Evolutionary conservation across 2,329 filamentous ascomycete species (phyloP), one percentile per base, ranked within the genome.

Genomic region (Ilyonectria destructans): DNA sequence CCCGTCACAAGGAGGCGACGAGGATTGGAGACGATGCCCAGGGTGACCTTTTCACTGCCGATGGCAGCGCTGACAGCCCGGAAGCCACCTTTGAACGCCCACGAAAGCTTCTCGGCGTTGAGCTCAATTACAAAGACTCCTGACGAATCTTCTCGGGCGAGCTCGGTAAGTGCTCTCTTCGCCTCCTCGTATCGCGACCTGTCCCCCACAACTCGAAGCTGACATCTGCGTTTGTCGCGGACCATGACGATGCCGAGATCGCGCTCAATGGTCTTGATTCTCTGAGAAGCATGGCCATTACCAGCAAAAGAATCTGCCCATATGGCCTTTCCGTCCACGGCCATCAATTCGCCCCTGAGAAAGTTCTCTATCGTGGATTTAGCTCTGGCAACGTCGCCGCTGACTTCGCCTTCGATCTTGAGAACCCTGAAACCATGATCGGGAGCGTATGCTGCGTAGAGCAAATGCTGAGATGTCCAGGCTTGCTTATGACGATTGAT

Each of bases 41-140:
- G 74, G 0, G 60, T 72, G 8, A 74, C 78, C 23, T 76, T 77
- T 8, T 74, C 71, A 6, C 67, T 45, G 1, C 79, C 80, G 4
- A 84, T 63, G 7, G 59, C 54, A 1, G 66, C 23, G 0, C 61
- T 33, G 40, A 83, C 70, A 15, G 61, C 71, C 45, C 66, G 71
- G 60, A 81, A 81, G 1, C 80, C 81, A 7, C 79, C 81, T 4
- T 65, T 74, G 10, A 76, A 75, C 12, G 76, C 80, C 78, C 78
- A 80, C 15, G 54, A 54, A 49, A 80, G 78, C 31, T 74, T 67
- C 3, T 71, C 56, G 2, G 65, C 33, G 13, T 48, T 29, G n/a
- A 71, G 63, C 6, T 82, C 76, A 19, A 75, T 70, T 37, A 83
- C 78, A 17, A 40, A 17, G 37, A 74, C 57, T 61, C 46, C 21